These are phyloP conservation scores for Phialocephala subalpina DNA, from an alignment of 2,329 filamentous ascomycete species.

Conservation along the genomic window DNA sequence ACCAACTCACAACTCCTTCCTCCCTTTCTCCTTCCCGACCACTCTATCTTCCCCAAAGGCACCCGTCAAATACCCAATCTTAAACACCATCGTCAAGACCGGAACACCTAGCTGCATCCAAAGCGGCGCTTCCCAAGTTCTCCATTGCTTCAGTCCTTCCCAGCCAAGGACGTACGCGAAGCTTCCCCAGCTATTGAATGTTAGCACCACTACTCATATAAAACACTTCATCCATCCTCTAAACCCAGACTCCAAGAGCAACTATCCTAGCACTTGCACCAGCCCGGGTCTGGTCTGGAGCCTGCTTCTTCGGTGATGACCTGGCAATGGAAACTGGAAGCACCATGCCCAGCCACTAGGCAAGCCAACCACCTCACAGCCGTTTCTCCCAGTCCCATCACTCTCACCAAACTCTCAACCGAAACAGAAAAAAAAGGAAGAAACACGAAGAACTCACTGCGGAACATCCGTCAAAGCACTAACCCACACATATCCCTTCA, in stretches of 20 bases:
- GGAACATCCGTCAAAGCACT: slow-evolving; percentile 11
- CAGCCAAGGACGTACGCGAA: slow-evolving; percentile 9
- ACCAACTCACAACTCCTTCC: slow-evolving; percentile 1
- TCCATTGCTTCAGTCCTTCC: slow-evolving; percentile 2
- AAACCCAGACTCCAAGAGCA: too few relatives aligned
- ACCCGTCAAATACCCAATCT: slow-evolving; percentile 6
- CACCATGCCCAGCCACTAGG: too few relatives aligned
- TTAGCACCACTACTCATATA: not conserved
- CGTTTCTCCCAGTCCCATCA: too few relatives aligned
- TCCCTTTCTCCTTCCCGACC: not conserved
- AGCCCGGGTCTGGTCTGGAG: too few relatives aligned
- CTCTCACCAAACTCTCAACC: too few relatives aligned
- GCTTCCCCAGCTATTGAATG: slow-evolving; percentile 1
- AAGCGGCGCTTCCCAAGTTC: slow-evolving; percentile 3
- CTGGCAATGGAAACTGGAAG: too few relatives aligned
- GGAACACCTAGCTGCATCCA: slow-evolving; percentile 5
- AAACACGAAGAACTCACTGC: not conserved
- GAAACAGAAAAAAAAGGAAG: too few relatives aligned
- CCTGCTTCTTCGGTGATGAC: too few relatives aligned
- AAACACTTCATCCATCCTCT: not conserved
- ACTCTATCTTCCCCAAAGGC: slow-evolving; percentile 10
- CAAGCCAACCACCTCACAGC: too few relatives aligned
- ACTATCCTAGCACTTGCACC: too few relatives aligned
- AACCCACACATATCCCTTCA: slow-evolving; percentile 1
- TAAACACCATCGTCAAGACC: slow-evolving; percentile 2